Conservation (phyloP, 169 alveolate species). For the Toxoplasma gondii region DNA sequence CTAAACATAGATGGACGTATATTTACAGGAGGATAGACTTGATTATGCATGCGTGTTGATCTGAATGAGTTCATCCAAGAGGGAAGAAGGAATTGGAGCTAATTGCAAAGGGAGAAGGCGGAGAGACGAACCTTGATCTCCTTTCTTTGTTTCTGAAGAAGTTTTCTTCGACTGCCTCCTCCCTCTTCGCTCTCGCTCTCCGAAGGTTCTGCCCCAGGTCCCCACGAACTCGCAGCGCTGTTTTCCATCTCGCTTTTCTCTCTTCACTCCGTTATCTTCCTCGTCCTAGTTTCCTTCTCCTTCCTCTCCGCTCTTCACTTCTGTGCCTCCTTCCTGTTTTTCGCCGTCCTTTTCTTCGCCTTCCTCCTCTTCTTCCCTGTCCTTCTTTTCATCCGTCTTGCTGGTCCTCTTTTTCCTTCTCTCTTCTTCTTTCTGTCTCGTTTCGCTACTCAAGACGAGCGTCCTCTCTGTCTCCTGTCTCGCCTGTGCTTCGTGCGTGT, state of each 20-base stretch:
- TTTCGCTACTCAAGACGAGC: no score
- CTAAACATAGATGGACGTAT: no score
- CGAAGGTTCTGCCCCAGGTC: not conserved
- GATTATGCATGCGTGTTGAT: no score
- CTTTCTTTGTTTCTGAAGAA: not conserved
- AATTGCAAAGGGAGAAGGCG: not conserved
- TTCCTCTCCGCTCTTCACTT: not conserved
- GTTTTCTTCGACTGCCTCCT: conserved; percentile 31
- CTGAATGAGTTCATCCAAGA: no score
- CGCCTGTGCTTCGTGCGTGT: no score
- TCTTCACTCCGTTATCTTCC: not conserved
- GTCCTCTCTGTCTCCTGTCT: not conserved
- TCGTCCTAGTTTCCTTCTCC: not conserved
- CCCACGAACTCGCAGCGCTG: not conserved
- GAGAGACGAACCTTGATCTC: not conserved
- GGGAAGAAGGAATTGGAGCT: no score
- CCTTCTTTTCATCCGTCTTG: not conserved
- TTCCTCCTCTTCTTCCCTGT: not conserved
- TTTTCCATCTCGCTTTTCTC: not conserved
- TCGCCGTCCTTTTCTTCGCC: not conserved
- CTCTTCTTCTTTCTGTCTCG: not conserved
- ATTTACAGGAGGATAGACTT: no score
- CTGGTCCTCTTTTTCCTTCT: no score
- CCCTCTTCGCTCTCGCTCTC: not conserved
- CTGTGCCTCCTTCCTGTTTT: not conserved